A percentile compares a stretch with the other conserved stretches of the same genome.
Conservation (phyloP, 1,284 basidiomycete species). For the Apiotrichum sp. region DNA sequence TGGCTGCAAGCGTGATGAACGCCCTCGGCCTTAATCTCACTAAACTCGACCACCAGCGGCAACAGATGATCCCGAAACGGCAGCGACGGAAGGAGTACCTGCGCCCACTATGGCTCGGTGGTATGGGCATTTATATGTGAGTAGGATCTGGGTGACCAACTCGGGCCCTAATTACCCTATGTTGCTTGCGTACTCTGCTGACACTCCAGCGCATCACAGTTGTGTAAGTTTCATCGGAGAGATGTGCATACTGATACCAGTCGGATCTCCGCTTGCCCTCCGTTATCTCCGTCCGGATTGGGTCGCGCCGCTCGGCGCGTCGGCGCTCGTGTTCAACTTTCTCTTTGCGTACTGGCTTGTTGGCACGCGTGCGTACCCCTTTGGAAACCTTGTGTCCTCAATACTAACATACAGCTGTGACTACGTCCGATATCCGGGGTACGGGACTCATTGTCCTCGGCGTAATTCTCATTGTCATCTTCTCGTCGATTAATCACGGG, state of each 20-base stretch:
- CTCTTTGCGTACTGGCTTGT: constrained; percentile 47
- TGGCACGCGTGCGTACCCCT: constrained; percentile 40
- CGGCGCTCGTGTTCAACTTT: constrained; percentile 47
- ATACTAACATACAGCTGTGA: constrained; percentile 34
- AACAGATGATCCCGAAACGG: constrained; percentile 36
- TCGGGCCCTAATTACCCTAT: not conserved
- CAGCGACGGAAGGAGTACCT: constrained; percentile 40
- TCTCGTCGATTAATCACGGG: constrained; percentile 48
- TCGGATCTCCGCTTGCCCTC: constrained; percentile 46
- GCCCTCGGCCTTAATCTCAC: constrained; percentile 47
- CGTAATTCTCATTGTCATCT: constrained; percentile 47
- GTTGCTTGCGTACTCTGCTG: constrained; percentile 3
- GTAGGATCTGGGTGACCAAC: constrained; percentile 7
- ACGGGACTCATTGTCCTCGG: constrained; percentile 46
- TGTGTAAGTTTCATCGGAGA: constrained; percentile 30
- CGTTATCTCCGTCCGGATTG: constrained; percentile 47
- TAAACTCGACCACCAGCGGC: constrained; percentile 45
- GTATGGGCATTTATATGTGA: constrained; percentile 48
- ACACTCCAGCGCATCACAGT: constrained; percentile 37
- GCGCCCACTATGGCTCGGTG: constrained; percentile 43
- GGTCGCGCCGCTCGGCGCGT: constrained; percentile 46
- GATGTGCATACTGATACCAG: constrained; percentile 9
- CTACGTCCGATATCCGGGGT: constrained; percentile 42
- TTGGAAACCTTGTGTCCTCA: not conserved
- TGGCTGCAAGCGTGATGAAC: constrained; percentile 41